A percentile compares a stretch with the other conserved stretches of the same genome.
Evolutionary conservation across 1,284 basidiomycete species (phyloP).

Genomic region (Trichosporon ovoides): DNA sequence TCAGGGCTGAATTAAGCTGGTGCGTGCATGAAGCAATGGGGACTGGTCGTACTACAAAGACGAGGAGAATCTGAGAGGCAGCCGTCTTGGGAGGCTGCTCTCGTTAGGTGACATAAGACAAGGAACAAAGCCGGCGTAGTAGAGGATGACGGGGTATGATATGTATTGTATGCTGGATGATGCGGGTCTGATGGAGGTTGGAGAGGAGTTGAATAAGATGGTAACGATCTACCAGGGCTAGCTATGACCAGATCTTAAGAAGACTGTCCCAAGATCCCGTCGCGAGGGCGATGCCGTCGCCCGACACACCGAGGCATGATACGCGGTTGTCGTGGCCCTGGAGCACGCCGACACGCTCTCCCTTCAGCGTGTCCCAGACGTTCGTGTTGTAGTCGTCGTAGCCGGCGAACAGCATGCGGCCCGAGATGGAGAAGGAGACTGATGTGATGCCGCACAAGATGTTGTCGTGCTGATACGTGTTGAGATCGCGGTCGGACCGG

Average conservation of each 20-base stretch:
- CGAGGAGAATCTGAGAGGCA: background rate
- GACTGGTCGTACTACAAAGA: background rate
- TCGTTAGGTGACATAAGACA: no score
- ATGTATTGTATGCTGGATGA: constrained; percentile 3
- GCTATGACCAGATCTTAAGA: constrained; percentile 62
- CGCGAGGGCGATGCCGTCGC: constrained; percentile 95
- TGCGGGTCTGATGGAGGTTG: background rate
- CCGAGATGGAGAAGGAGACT: constrained; percentile 94
- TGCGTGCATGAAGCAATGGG: background rate
- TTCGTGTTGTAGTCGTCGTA: constrained; percentile 99
- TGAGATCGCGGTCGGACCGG: constrained; percentile 92
- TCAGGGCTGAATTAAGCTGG: background rate
- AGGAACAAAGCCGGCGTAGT: no score
- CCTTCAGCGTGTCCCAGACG: constrained; percentile 98
- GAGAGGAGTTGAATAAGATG: background rate
- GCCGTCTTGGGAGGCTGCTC: background rate
- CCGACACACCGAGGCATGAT: constrained; percentile 89
- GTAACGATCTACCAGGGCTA: constrained; percentile 11
- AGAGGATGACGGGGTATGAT: no score
- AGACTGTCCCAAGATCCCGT: constrained; percentile 98
- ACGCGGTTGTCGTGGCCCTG: constrained; percentile 98
- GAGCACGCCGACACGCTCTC: constrained; percentile 92
- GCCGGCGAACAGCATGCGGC: constrained; percentile 93
- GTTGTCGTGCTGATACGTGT: constrained; percentile 95
- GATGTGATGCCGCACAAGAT: constrained; percentile 98